Evolutionary conservation across 2,329 filamentous ascomycete species (phyloP).

Genomic region (Aspergillus amoenus): DNA sequence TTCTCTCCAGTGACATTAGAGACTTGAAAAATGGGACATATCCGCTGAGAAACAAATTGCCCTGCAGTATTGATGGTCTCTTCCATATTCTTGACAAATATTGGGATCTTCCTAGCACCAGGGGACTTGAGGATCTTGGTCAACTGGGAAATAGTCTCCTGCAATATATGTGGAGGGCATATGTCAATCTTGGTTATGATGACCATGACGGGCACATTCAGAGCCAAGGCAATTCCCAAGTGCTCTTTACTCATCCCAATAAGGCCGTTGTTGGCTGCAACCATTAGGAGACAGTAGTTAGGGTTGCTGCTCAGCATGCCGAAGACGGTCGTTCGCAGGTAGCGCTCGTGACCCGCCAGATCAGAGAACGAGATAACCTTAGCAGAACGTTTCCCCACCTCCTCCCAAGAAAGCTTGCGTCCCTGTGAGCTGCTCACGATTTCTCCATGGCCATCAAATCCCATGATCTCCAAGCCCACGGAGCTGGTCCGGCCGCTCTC

Average conservation of each 20-base stretch:
- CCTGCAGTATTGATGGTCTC: slow-evolving; percentile 94
- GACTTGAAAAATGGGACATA: slow-evolving; percentile 96
- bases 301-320: slow-evolving; percentile 91
- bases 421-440: slow-evolving; percentile 81
- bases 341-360: slow-evolving; percentile 91
- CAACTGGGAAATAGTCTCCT: slow-evolving; percentile 89
- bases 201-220: slow-evolving; percentile 98
- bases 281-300: slow-evolving; percentile 97
- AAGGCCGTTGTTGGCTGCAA: slow-evolving; percentile 94
- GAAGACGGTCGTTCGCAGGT: slow-evolving; percentile 93
- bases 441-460: slow-evolving; percentile 83
- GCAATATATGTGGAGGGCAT: slow-evolving; percentile 89
- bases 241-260: slow-evolving; percentile 99
- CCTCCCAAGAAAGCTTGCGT: slow-evolving; percentile 90
- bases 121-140: slow-evolving; percentile 92
- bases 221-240: slow-evolving; percentile 84
- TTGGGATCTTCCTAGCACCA: slow-evolving; percentile 89
- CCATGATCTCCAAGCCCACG: slow-evolving; percentile 98
- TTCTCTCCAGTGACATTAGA: slow-evolving; percentile 96
- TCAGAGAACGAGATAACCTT: slow-evolving; percentile 98
- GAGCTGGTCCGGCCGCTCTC: slow-evolving; percentile 94
- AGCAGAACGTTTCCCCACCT: slow-evolving; percentile 88
- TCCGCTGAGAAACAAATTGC: slow-evolving; percentile 91
- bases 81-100: slow-evolving; percentile 88
- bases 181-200: slow-evolving; percentile 98